Conservation (phyloP, 2,329 filamentous ascomycete genomes). For the Colletotrichum graminicola region DNA sequence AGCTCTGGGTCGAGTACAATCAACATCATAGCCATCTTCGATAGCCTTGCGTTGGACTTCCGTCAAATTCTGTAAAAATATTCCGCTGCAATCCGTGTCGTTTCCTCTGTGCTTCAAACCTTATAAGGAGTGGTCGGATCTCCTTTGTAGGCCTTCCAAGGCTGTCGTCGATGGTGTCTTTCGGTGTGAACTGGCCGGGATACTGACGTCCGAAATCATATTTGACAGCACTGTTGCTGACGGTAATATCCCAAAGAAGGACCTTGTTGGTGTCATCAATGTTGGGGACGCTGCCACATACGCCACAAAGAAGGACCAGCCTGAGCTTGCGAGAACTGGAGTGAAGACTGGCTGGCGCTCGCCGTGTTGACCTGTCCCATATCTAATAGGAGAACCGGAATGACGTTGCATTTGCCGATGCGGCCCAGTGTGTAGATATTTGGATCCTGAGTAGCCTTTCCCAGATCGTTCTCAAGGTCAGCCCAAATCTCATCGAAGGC, state of each 20-base stretch:
- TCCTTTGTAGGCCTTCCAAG: conserved; percentile 47
- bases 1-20: conserved; percentile 46
- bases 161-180: conserved; percentile 45
- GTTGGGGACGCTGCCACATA: conserved; percentile 55
- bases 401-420: conserved; percentile 45
- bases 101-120: conserved; percentile 33
- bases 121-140: conserved; percentile 46
- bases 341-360: conserved; percentile 45
- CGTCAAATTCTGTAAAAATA: fast-evolving
- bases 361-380: conserved; percentile 50
- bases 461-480: conserved; percentile 41
- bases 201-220: conserved; percentile 48
- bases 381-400: conserved; percentile 46
- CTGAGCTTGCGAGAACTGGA: conserved; percentile 51
- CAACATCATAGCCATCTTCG: background rate
- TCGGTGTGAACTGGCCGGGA: conserved; percentile 45
- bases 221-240: conserved; percentile 48
- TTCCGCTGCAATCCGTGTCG: conserved; percentile 32
- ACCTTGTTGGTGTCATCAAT: conserved; percentile 19
- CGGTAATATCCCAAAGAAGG: conserved; percentile 51
- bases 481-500: conserved; percentile 49
- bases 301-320: conserved; percentile 53
- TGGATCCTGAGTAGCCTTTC: conserved; percentile 45
- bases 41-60: conserved; percentile 3
- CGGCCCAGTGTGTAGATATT: conserved; percentile 50